Evolutionary conservation across 2,329 filamentous ascomycete species (phyloP).

Genomic region (Neospermospora avenae): DNA sequence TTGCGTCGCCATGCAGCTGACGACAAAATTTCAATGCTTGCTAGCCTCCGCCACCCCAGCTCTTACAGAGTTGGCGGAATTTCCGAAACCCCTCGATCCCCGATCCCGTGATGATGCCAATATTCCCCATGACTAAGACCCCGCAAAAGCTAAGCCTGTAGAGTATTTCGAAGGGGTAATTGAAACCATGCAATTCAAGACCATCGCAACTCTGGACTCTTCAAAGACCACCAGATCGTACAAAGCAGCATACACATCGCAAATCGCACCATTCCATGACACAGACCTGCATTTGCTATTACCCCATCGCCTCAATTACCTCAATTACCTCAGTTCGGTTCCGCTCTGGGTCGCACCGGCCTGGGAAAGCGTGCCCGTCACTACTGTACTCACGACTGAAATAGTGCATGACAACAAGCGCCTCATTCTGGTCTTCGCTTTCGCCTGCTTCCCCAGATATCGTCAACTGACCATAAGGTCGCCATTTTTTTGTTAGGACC

Average conservation of each 20-base stretch:
- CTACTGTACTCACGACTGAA: background rate
- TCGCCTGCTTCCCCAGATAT: constrained; percentile 25
- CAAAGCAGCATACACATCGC: constrained; percentile 5
- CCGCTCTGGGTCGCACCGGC: too few relatives aligned
- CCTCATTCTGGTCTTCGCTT: background rate
- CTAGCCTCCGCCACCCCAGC: background rate
- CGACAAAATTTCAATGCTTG: background rate
- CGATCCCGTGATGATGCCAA: constrained; percentile 11
- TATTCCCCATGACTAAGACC: constrained; percentile 19
- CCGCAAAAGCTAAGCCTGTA: constrained; percentile 17
- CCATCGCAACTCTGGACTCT: background rate
- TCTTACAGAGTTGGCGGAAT: background rate
- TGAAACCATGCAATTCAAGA: constrained; percentile 8
- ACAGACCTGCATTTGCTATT: constrained; percentile 29
- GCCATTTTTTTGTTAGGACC: constrained; percentile 3
- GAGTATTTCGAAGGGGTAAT: constrained; percentile 26
- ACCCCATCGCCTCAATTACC: constrained; percentile 16
- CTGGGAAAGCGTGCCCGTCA: too few relatives aligned
- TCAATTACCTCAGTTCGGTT: background rate
- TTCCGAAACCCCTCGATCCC: constrained; percentile 7
- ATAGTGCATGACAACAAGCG: constrained; percentile 10
- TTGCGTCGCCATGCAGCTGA: background rate
- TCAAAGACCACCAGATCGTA: background rate
- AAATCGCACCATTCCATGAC: constrained; percentile 25
- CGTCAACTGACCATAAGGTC: constrained; percentile 25